Conservation (phyloP, 1,284 basidiomycete genomes). For the Wallemia ichthyophaga region DNA sequence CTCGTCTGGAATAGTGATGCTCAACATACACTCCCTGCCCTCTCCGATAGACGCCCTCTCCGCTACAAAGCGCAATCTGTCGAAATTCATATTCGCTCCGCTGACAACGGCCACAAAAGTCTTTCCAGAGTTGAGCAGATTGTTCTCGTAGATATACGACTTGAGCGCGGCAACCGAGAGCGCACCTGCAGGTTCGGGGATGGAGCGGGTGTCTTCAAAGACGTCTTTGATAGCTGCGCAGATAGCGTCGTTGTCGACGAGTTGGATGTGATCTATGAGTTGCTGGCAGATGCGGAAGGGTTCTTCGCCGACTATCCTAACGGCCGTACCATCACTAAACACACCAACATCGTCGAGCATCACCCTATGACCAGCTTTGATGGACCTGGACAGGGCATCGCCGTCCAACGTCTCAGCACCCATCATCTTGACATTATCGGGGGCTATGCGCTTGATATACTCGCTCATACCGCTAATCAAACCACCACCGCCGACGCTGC, state of each 20-base stretch:
- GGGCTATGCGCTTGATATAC: slow-evolving; percentile 80
- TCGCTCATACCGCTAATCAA: slow-evolving; percentile 61
- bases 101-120: slow-evolving; percentile 72
- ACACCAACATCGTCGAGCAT: slow-evolving; percentile 71
- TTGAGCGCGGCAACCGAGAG: slow-evolving; percentile 77
- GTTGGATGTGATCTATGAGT: slow-evolving; percentile 54
- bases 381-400: slow-evolving; percentile 63
- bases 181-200: slow-evolving; percentile 93
- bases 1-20: slow-evolving; percentile 69
- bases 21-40: slow-evolving; percentile 67
- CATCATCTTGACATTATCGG: slow-evolving; percentile 47
- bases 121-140: slow-evolving; percentile 49
- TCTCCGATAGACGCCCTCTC: slow-evolving; percentile 94
- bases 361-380: slow-evolving; percentile 46
- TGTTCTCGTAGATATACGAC: slow-evolving; percentile 49
- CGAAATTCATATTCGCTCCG: slow-evolving; percentile 99
- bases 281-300: slow-evolving; percentile 71
- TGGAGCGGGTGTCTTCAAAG: slow-evolving; percentile 88
- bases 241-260: slow-evolving; percentile 80
- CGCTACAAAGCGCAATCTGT: slow-evolving; percentile 76
- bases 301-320: slow-evolving; percentile 84
- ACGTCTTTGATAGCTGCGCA: slow-evolving; percentile 98
- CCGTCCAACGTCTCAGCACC: slow-evolving; percentile 91
- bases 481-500: slow-evolving; percentile 74
- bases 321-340: slow-evolving; percentile 95